Percentiles rank a stretch among this genome's conserved stretches.
These are phyloP conservation scores for Rhododendron ovatum DNA, from an alignment of 148 eudicot species.

Conservation along the genomic window DNA sequence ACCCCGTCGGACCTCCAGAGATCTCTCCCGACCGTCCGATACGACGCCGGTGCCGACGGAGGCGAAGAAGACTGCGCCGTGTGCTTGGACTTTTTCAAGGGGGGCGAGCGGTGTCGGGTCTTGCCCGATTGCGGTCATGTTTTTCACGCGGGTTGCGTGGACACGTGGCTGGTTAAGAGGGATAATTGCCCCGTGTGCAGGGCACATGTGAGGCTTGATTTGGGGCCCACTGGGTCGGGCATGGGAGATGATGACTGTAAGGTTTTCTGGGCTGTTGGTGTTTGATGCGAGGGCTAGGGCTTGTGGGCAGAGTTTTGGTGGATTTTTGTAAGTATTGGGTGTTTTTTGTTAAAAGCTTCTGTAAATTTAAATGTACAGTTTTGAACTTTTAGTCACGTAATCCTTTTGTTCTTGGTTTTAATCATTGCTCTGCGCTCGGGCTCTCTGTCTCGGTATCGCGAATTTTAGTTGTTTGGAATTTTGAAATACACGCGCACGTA, in stretches of 20 bases:
- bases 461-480: neutral
- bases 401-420: neutral
- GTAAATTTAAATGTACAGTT: neutral
- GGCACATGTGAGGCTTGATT: constrained; percentile 34
- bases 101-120: constrained; percentile 44
- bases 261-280: constrained; percentile 21
- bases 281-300: constrained; percentile 1
- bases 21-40: constrained; percentile 11
- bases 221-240: neutral
- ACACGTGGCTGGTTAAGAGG: constrained; percentile 52
- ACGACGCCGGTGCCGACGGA: neutral
- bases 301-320: neutral
- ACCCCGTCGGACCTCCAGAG: neutral
- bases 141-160: constrained; percentile 61
- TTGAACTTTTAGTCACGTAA: neutral
- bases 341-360: neutral
- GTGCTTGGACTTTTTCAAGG: constrained; percentile 50
- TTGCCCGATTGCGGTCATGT: constrained; percentile 56
- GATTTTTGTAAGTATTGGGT: neutral
- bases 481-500: no score
- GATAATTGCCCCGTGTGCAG: constrained; percentile 74
- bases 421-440: neutral
- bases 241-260: constrained; percentile 17
- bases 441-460: neutral
- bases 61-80: constrained; percentile 41